phyloP scores from a whole-genome alignment of 2,329 filamentous ascomycete species.

The Incumbomyces delicatus region DNA sequence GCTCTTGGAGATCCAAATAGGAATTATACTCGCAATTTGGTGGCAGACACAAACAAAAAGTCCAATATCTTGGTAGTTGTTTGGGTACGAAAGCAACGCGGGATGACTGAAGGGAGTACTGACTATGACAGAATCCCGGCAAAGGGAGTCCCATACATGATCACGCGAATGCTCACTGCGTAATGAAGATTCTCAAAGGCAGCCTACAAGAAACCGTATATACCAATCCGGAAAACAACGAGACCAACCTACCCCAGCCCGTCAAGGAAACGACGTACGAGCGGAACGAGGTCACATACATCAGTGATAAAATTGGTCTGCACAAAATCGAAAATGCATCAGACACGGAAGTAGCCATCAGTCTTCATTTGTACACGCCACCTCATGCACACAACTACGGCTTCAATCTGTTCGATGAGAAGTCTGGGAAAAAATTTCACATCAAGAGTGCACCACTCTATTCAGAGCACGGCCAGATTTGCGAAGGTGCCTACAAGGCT shows the following conservation, averaged over 20 bases:
- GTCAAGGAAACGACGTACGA: conserved; percentile 59
- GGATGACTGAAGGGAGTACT: too few relatives aligned
- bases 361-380: conserved; percentile 78
- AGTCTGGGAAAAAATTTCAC: conserved; percentile 51
- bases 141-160: conserved; percentile 81
- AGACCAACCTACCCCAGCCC: conserved; percentile 13
- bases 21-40: conserved; percentile 77
- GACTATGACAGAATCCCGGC: conserved; percentile 56
- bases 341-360: conserved; percentile 62
- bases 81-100: neutral
- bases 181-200: conserved; percentile 82
- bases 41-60: conserved; percentile 80
- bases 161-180: conserved; percentile 77
- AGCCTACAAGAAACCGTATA: conserved; percentile 73
- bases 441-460: conserved; percentile 6
- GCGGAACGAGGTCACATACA: conserved; percentile 73
- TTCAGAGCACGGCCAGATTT: conserved; percentile 1
- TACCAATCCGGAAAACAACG: conserved; percentile 50
- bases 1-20: conserved; percentile 61
- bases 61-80: conserved; percentile 54
- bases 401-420: conserved; percentile 70
- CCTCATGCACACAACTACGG: conserved; percentile 78
- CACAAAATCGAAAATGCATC: conserved; percentile 71
- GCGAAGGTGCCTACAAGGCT: neutral
- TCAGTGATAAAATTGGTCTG: conserved; percentile 77